A percentile compares a stretch with the other conserved stretches of the same genome.
These are phyloP conservation scores for Geotrichum siamense DNA, from an alignment of 1,139 yeast species.

Conservation along the genomic window DNA sequence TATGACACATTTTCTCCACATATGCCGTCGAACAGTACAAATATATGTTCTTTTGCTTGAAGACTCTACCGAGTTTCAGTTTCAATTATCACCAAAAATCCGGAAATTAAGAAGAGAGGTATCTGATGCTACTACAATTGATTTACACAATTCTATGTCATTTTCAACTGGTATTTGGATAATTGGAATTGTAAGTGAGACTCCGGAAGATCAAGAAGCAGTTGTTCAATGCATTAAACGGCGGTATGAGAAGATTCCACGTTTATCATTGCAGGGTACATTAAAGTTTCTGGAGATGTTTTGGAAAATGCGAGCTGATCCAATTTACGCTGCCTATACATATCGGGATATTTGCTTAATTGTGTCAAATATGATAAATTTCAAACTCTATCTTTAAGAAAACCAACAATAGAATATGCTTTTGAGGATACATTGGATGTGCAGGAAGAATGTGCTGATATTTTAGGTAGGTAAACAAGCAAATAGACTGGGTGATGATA, in stretches of 20 bases:
- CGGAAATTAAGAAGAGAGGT: slow-evolving; percentile 12
- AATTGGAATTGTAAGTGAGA: slow-evolving; percentile 22
- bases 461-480: not conserved
- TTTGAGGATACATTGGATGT: no score
- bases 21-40: slow-evolving; percentile 18
- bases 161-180: slow-evolving; percentile 23
- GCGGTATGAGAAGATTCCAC: slow-evolving; percentile 16
- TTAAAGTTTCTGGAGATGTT: slow-evolving; percentile 19
- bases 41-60: slow-evolving; percentile 20
- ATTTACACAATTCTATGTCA: slow-evolving; percentile 15
- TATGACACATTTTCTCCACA: not conserved
- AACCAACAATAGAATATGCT: no score
- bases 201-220: slow-evolving; percentile 16
- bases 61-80: slow-evolving; percentile 20
- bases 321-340: not conserved
- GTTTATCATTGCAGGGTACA: slow-evolving; percentile 19
- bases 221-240: slow-evolving; percentile 19
- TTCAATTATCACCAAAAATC: slow-evolving; percentile 16
- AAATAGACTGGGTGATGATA: no score
- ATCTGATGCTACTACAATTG: slow-evolving; percentile 9
- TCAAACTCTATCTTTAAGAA: no score
- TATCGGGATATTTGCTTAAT: not conserved
- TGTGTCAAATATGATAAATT: not conserved
- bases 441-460: no score
- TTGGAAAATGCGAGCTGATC: slow-evolving; percentile 21